Conservation (phyloP, 176 grass and related monocot species). For the Guadua angustifolia region DNA sequence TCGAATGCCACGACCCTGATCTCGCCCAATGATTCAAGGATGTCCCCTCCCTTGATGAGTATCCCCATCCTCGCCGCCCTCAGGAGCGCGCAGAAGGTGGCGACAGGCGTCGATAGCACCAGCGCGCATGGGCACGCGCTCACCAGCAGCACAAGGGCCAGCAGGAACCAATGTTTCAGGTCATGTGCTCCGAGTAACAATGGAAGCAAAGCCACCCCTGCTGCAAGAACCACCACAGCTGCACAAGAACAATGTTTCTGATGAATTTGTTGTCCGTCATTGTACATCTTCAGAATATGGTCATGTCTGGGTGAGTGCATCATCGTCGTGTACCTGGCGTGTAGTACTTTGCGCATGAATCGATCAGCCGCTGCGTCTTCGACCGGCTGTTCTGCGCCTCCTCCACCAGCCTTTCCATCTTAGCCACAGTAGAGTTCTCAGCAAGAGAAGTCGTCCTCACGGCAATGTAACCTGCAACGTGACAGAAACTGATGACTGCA, state of each 20-base stretch:
- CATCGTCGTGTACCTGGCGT: slow-evolving; percentile 50
- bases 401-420: slow-evolving; percentile 79
- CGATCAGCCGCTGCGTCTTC: slow-evolving; percentile 67
- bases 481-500: neutral
- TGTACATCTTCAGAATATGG: neutral
- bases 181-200: neutral
- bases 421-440: slow-evolving; percentile 75
- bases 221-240: slow-evolving; percentile 58
- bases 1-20: slow-evolving; percentile 65
- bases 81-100: slow-evolving; percentile 71
- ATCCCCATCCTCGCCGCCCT: slow-evolving; percentile 67
- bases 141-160: slow-evolving; percentile 70
- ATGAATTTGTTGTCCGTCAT: neutral
- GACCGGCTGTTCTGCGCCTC: slow-evolving; percentile 69
- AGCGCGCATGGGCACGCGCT: slow-evolving; percentile 82
- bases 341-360: slow-evolving; percentile 76
- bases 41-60: slow-evolving; percentile 75
- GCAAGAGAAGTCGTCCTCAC: slow-evolving; percentile 58
- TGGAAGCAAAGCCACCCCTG: slow-evolving; percentile 5
- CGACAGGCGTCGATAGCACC: slow-evolving; percentile 76
- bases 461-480: slow-evolving; percentile 61
- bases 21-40: slow-evolving; percentile 60
- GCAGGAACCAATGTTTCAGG: slow-evolving; percentile 44
- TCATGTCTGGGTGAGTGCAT: neutral
- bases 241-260: slow-evolving; percentile 19